Evolutionary conservation across 208 protist genomes (phyloP).

Genomic region (Leishmania arabica): DNA sequence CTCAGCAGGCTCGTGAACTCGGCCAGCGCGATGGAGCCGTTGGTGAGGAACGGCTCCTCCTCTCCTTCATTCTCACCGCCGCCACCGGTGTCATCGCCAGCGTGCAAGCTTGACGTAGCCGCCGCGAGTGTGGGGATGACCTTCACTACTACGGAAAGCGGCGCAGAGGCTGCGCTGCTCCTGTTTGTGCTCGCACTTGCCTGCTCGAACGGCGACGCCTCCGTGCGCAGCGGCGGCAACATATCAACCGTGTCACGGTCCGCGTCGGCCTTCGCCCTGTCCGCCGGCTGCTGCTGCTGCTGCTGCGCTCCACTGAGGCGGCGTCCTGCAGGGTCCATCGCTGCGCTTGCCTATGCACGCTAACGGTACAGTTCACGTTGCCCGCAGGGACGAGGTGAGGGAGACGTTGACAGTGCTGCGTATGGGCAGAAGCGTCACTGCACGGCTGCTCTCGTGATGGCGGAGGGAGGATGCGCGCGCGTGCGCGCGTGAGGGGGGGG

Average conservation of each 20-base stretch:
- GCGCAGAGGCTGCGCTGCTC: neutral
- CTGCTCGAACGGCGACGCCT: neutral
- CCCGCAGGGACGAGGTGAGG: neutral
- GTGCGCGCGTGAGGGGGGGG: neutral
- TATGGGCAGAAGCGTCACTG: neutral
- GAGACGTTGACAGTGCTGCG: neutral
- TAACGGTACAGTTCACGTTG: neutral
- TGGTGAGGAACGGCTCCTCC: constrained; percentile 32
- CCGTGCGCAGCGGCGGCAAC: too few species aligned
- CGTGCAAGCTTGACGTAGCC: neutral
- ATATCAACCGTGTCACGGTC: neutral
- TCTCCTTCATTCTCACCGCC: constrained; percentile 4
- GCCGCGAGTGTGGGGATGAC: constrained; percentile 3
- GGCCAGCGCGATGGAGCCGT: constrained; percentile 53
- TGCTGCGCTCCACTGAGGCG: neutral
- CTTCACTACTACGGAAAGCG: neutral
- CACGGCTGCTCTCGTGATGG: too few species aligned
- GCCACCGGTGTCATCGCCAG: neutral
- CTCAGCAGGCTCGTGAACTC: constrained; percentile 65
- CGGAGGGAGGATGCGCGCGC: neutral
- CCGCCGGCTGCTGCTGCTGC: neutral
- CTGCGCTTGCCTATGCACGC: neutral
- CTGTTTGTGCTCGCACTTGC: neutral
- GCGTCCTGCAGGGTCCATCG: neutral
- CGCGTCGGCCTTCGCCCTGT: too few species aligned